Evolutionary conservation across 1,284 basidiomycete genomes (phyloP), one percentile per base, ranked within the genome.

Genomic region (Trametes hirsuta): DNA sequence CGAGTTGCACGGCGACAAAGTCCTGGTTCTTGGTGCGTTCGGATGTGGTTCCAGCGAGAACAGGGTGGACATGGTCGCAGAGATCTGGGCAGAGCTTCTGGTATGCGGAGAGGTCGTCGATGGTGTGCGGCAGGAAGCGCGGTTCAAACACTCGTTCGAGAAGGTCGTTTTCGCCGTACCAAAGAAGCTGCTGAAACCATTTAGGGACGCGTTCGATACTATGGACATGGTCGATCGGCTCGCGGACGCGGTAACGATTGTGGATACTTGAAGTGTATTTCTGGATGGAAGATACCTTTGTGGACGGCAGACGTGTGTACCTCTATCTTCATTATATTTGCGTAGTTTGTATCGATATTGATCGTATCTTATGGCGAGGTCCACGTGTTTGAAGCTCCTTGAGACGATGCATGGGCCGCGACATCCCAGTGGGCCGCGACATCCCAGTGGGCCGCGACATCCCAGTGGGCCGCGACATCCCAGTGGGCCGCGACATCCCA

Each of bases 21-120:
- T 71, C 0, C 65, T 84, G 36, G 73, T 84, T 15, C 74, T 84
- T 5, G 79, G 81, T 41, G 76, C 77, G 10, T 83, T 84, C 58
- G 82, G 83, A 35, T 80, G 78, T 59, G 77, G 79, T 49, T 75
- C 75, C 1, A 74, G 66, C 60, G 69, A 78, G 69, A 83, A 83
- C 62, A 74, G 65, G 15, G 74, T 80, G 42, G 78, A 77, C 51
- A 74, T 77, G 57, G 78, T 90, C 37, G 87, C 85, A 2, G 70
- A 71, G 48, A 75, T 87, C 14, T 90, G 87, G 86, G 84, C 83
- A 14, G 82, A 84, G 69, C 68, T 84, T 1, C 71, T 84, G 22
- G 76, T 76, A 6, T 79, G 75, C 37, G 78, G 79, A n/a, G 71
- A 70, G 18, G 53, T 58, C 9, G 66, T 69, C 36, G 62, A 58